Evolutionary conservation across 345 rosid species (phyloP).

Genomic region (Eutrema japonicum): DNA sequence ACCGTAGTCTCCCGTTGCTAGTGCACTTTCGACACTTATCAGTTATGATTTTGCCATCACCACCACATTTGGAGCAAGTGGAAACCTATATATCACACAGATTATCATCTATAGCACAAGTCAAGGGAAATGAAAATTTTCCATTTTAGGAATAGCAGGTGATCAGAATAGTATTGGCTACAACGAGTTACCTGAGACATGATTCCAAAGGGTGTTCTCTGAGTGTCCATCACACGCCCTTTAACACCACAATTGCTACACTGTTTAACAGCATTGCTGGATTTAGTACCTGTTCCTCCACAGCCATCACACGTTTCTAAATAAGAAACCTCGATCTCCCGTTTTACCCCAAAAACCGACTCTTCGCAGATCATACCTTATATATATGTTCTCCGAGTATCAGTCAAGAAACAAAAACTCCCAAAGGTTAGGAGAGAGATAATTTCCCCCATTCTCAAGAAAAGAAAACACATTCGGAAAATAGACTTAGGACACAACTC

Average conservation of each 20-base stretch:
- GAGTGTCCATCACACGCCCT: slow-evolving; percentile 73
- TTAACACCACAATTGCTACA: slow-evolving; percentile 80
- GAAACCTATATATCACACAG: slow-evolving; percentile 68
- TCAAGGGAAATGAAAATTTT: slow-evolving; percentile 18
- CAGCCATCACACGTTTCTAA: slow-evolving; percentile 73
- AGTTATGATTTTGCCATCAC: slow-evolving; percentile 78
- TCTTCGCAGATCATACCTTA: slow-evolving; percentile 81
- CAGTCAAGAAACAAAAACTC: slow-evolving; percentile 6
- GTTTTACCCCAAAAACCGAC: slow-evolving; percentile 78
- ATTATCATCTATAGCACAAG: slow-evolving; percentile 38
- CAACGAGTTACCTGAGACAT: slow-evolving; percentile 73
- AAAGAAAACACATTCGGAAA: slow-evolving; percentile 5
- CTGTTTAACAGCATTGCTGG: slow-evolving; percentile 56
- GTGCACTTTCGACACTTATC: slow-evolving; percentile 67
- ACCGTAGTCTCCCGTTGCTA: slow-evolving; percentile 66
- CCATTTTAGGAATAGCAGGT: background rate
- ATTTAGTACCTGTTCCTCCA: slow-evolving; percentile 87
- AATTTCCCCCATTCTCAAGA: slow-evolving; percentile 12
- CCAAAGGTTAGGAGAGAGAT: slow-evolving; percentile 13
- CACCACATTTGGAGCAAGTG: slow-evolving; percentile 79
- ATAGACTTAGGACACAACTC: background rate
- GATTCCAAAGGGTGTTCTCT: slow-evolving; percentile 87
- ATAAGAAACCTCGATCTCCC: slow-evolving; percentile 65
- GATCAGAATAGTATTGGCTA: slow-evolving; percentile 14
- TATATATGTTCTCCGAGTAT: slow-evolving; percentile 3